Evolutionary conservation across 176 grass and related monocot species (phyloP), one percentile per base, ranked within the genome.

Genomic region (Chrysopogon serrulatus): DNA sequence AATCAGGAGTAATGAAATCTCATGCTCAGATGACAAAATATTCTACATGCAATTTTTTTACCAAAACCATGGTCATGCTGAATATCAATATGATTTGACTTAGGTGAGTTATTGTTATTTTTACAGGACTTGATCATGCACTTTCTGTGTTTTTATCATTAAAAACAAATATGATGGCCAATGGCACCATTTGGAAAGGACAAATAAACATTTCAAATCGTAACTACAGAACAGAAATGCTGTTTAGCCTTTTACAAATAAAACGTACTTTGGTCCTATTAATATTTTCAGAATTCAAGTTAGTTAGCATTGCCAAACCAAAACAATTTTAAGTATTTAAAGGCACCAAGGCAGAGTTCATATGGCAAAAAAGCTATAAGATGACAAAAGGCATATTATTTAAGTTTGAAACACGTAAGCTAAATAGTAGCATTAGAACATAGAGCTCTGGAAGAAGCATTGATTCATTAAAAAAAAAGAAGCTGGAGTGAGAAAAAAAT

Each of bases 161-260:
- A 80, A 36, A 31, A 8, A 35, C 34, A 41, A 80, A 10, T 67
- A 67, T 67, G 30, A 67, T 36, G 48, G 44, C 12, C 3, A 80
- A 33, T 18, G 28, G 28, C 4, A 33, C 71, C 71, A 51, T 51
- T 47, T 35, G 31, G 4, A 34, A 24, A 24, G 34, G 34, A 24
- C 15, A 80, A 57, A 31, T 17, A 77, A 78, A 63, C 33, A 66
- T 39, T 76, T 48, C 23, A 74, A 62, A 79, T 74, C 45, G 32
- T 78, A 65, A 63, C 41, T 79, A 36, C 44, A 44, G n/a, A 73
- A 73, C 14, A 79, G 43, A 88, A 78, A 74, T 88, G 68, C 2
- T 49, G 11, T 43, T 33, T 60, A 35, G 60, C 21, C 34, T 68
- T 66, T 42, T 65, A 30, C 10, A 47, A 27, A 21, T 14, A 45